A percentile compares a stretch with the other conserved stretches of the same genome.
These are phyloP conservation scores for Sinapis alba DNA, from an alignment of 441 rosid species.

Conservation along the genomic window DNA sequence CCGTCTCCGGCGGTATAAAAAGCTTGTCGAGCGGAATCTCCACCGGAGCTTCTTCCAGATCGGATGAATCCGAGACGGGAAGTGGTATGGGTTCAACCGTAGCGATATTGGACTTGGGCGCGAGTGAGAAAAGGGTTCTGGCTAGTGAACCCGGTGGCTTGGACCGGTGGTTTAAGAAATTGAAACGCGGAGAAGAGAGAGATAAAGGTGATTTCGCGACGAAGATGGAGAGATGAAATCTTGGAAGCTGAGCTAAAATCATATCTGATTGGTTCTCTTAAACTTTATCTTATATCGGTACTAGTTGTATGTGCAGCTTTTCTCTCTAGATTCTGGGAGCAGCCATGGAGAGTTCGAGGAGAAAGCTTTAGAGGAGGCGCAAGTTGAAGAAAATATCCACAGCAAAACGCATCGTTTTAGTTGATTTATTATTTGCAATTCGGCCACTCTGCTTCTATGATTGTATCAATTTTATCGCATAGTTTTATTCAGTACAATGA, in stretches of 20 bases:
- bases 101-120: constrained; percentile 52
- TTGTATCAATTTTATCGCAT: no score
- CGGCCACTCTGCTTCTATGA: no score
- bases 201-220: constrained; percentile 35
- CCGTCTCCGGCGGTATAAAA: constrained; percentile 85
- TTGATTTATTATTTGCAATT: no score
- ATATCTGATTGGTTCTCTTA: constrained; percentile 26
- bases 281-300: neutral
- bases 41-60: constrained; percentile 36
- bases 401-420: no score
- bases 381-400: no score
- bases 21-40: constrained; percentile 68
- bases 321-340: neutral
- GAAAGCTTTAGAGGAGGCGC: no score
- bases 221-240: constrained; percentile 47
- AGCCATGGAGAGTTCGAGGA: no score
- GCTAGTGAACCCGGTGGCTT: constrained; percentile 33
- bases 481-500: no score
- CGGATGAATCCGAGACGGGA: constrained; percentile 39
- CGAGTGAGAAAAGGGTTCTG: constrained; percentile 21
- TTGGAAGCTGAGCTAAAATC: constrained; percentile 56
- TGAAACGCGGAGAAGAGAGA: constrained; percentile 38
- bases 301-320: neutral
- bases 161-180: constrained; percentile 35
- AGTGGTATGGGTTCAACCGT: constrained; percentile 61